Base-by-base conservation (phyloP, 192 early-diverging fungal species). In the Backusella tuberculispora region DNA sequence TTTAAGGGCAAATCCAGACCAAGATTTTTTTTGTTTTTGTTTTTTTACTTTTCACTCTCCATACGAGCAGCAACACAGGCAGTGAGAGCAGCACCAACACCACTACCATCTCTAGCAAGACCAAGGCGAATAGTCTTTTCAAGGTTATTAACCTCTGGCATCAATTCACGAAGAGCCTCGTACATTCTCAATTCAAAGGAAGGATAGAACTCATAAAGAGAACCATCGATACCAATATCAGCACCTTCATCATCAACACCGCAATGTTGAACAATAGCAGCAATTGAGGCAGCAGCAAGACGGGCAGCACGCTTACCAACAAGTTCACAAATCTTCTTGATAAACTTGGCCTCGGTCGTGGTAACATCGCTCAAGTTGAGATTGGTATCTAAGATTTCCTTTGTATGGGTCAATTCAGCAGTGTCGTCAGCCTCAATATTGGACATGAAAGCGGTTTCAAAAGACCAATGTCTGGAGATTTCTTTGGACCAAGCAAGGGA, bases 291-390 rank as follows among this genome's bases (percentile, higher is more conserved):
- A 40, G 94, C 92, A 60, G 91, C 85, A 48, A 99, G 84, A 72
- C 95, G 89, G n/a, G 95, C 95, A 38, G 95, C 90, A 72, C 96
- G 91, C 63, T 85, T 90, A 21, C 94, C 95, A 42, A 99, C 88
- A 67, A 96, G 83, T 74, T 93, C 88, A 77, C 93, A 95, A 9
- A 97, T 81, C 75, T 83, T 85, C 81, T 93, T 91, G 85, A 95
- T 89, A 50, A 95, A 88, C 76, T 90, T 90, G 47, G 94, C 90
- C 78, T 97, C 97, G 13, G 83, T 77, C 21, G 90, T 74, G 0
- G 90, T 89, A 12, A 94, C 91, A 38, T 76, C 42, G 12, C 88
- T 84, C 19, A 95, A 78, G 26, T 85, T 85, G 66, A 94, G 86
- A 43, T 89, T 86, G 72, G 88, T 88, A 74, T 96, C 92, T 37